Base-by-base conservation (phyloP, 306 rosid species). In the Dalbergia cultrata region DNA sequence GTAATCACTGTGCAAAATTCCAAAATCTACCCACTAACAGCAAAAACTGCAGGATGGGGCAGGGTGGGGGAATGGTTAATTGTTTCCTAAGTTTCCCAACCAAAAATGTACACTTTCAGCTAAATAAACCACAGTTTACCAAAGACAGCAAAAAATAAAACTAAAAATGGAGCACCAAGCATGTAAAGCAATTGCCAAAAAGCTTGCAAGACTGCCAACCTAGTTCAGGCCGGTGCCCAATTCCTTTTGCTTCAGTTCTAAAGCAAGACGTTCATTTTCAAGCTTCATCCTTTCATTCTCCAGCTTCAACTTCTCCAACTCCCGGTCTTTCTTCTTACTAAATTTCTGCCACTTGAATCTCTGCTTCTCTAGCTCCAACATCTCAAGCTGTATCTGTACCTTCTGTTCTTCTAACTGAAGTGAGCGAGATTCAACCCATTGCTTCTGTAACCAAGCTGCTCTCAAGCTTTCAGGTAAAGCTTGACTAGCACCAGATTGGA, bases 261-360 rank as follows among this genome's bases (percentile, higher is more conserved):
- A 82, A 39, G 86, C 85, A 76, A 90, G 58, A 1, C 90, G 91
- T 72, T 94, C 95, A 57, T 94, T 94, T 77, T 94, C 97, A 41
- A 91, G 89, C 89, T 86, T 92, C 97, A 94, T 92, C 80, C 89
- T 91, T 77, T 90, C 97, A 44, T 94, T 94, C 76, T 85, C 93
- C 92, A 91, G 72, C 87, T 89, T 90, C 88, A 91, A 50, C 90
- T 87, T 88, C 80, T 94, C 98, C 88, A 94, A 75, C 74, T 94
- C 97, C 11, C 83, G 88, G 82, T 94, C 98, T 74, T 90, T 85
- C 84, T 90, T 94, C 92, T 86, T 87, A 74, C 90, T 88, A 82
- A 91, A 87, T 83, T 82, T 91, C 86, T 92, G 89, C 98, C 97
- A 94, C 85, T 91, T 92, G 71, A 91, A 82, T 62, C 82, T 90